Evolutionary conservation across 495 filamentous ascomycete genomes (phyloP), one percentile per base, ranked within the genome.

Genomic region (Podospora pseudopauciseta): DNA sequence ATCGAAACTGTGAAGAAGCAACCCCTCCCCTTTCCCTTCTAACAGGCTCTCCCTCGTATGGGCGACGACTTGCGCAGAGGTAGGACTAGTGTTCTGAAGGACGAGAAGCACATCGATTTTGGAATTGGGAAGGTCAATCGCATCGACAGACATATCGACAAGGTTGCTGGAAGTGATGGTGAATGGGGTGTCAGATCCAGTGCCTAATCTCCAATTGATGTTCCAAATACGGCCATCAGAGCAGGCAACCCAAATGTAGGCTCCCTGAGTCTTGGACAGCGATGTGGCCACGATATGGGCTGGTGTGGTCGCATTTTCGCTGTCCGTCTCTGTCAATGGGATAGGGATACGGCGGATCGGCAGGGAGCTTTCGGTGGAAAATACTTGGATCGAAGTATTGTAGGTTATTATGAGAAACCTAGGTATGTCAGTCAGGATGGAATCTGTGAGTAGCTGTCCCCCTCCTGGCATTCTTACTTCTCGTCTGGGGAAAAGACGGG

Each of bases 401-500:
- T 83, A 84, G 19, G 80, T 74, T 55, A 96, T 71, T 32, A 97
- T 85, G 27, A 97, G 73, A 79, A 89, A 84, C 68, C 91, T 93
- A 27, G 19, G 68, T 63, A 13, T 49, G 66, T 83, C 64, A 81
- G 78, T 83, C 64, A 81, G 78, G 66, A 81, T 77, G n/a, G 28
- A 6, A 60, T 34, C 44, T 39, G 64, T 55, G 57, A 44, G 44
- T 55, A 32, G 39, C 9, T 23, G n/a, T 3, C 4, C 3, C 7
- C 3, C 3, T 32, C 30, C 30, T 53, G 39, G 20, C 60, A 11
- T 60, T 79, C 88, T 72, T 81, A 96, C 92, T 89, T 87, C 78
- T 97, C 93, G 79, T 97, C 91, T 5, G 72, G 69, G 15, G 92
- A 89, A 77, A 97, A 89, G 26, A 92, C 80, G 0, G 94, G 91